A percentile compares a stretch with the other conserved stretches of the same genome.
Conservation (phyloP, 2,329 filamentous ascomycete species). For the Hymenoscyphus albidus region DNA sequence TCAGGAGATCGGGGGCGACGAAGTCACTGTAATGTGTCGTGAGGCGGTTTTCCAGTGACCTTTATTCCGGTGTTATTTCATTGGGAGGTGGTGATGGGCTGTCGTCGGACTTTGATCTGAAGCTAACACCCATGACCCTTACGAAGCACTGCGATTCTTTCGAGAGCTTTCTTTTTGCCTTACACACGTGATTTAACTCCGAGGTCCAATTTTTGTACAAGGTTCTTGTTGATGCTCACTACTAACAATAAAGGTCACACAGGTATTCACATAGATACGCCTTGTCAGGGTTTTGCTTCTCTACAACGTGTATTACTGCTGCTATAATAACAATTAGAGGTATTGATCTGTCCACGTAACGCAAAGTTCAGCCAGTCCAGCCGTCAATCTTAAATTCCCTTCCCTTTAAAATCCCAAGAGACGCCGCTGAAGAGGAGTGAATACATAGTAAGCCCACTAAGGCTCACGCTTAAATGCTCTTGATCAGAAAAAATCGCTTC, state of each 20-base stretch:
- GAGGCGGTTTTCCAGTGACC: conserved; percentile 16
- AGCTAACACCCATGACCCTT: background rate
- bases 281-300: background rate
- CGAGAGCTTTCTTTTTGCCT: background rate
- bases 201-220: conserved; percentile 1
- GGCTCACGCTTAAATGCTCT: background rate
- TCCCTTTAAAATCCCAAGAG: background rate
- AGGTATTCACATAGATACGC: background rate
- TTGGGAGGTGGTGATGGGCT: conserved; percentile 8
- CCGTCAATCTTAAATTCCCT: background rate
- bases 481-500: background rate
- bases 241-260: background rate
- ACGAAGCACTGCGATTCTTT: background rate
- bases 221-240: background rate
- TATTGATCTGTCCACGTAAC: background rate
- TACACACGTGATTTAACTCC: background rate
- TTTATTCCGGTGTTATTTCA: conserved; percentile 21
- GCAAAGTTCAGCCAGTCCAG: background rate
- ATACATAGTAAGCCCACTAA: background rate
- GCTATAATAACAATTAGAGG: background rate
- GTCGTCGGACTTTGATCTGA: background rate
- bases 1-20: conserved; percentile 10
- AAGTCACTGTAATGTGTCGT: conserved; percentile 19
- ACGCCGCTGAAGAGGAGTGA: background rate
- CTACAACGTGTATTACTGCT: conserved; percentile 1